Percentiles rank a stretch among this genome's conserved stretches.
phyloP scores from a whole-genome alignment of 495 filamentous ascomycete genomes.

The Parathielavia hyrcaniae region DNA sequence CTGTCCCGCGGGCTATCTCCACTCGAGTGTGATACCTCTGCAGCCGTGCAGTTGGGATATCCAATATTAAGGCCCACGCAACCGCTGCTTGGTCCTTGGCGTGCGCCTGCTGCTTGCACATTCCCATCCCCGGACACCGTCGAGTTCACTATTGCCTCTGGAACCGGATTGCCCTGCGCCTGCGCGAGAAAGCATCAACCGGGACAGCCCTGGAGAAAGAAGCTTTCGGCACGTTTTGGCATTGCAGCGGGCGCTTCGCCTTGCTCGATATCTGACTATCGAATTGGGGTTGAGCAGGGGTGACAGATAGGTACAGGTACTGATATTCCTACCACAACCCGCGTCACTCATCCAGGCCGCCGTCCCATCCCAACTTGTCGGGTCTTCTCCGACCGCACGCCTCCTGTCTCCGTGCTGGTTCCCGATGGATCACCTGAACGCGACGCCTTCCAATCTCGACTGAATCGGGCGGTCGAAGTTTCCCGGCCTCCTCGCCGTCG shows the following conservation, averaged over 20 bases:
- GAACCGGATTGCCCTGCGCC: conserved; percentile 21
- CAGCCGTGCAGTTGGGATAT: conserved; percentile 17
- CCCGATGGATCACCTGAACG: neutral
- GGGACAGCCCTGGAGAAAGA: neutral
- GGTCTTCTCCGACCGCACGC: conserved; percentile 5
- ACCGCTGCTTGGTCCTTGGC: conserved; percentile 39
- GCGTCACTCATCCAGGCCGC: conserved; percentile 14
- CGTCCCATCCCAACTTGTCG: conserved; percentile 6
- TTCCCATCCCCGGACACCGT: conserved; percentile 13
- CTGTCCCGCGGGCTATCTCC: conserved; percentile 1
- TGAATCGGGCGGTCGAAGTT: neutral
- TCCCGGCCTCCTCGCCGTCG: neutral
- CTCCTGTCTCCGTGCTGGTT: neutral
- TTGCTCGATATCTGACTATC: neutral
- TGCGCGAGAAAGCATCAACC: neutral
- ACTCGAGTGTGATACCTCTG: conserved; percentile 17
- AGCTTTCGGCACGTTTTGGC: neutral
- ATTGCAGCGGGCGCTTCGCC: neutral
- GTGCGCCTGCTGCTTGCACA: conserved; percentile 24
- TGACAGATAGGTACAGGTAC: neutral
- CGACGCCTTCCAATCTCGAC: neutral
- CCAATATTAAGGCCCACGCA: conserved; percentile 47
- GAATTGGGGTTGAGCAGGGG: neutral
- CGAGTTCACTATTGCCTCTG: neutral
- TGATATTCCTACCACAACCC: conserved; percentile 4